These are phyloP conservation scores for Ascochyta lentis DNA, from an alignment of 2,329 filamentous ascomycete genomes.

Conservation along the genomic window DNA sequence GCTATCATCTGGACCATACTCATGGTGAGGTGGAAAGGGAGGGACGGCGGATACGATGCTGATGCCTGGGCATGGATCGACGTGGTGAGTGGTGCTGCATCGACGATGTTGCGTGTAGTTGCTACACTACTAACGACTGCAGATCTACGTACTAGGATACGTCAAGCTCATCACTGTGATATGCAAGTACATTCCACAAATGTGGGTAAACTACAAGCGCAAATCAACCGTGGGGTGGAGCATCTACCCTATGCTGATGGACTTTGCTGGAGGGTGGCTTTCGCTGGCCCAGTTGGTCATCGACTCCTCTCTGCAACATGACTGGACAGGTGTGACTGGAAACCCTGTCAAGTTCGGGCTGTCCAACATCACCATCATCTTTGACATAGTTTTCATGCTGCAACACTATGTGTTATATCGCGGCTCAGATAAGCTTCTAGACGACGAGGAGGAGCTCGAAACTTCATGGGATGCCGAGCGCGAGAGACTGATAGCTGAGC, in stretches of 20 bases:
- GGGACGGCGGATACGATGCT: slow-evolving; percentile 55
- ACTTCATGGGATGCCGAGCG: slow-evolving; percentile 26
- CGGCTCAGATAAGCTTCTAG: slow-evolving; percentile 30
- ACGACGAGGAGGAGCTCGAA: slow-evolving; percentile 34
- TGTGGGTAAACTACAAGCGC: slow-evolving; percentile 79
- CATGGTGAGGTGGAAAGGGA: slow-evolving; percentile 53
- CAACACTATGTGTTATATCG: slow-evolving; percentile 88
- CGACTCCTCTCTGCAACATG: slow-evolving; percentile 81
- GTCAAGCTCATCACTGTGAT: slow-evolving; percentile 89
- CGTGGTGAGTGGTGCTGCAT: slow-evolving; percentile 55
- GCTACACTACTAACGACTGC: slow-evolving; percentile 4
- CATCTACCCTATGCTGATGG: slow-evolving; percentile 82
- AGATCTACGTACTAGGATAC: slow-evolving; percentile 75
- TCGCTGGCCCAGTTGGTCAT: slow-evolving; percentile 82
- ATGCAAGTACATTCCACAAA: slow-evolving; percentile 83
- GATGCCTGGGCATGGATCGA: slow-evolving; percentile 69
- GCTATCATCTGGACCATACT: slow-evolving; percentile 59
- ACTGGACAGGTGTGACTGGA: slow-evolving; percentile 90
- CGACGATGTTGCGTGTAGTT: neutral
- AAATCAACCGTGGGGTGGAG: slow-evolving; percentile 88
- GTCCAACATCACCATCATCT: slow-evolving; percentile 83
- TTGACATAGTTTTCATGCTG: slow-evolving; percentile 83
- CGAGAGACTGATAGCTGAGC: slow-evolving; percentile 31
- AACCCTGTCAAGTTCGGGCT: slow-evolving; percentile 91
- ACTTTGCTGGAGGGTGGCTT: slow-evolving; percentile 80